Conservation (phyloP, 208 protist genomes). For the Trypanosoma platydactyli region DNA sequence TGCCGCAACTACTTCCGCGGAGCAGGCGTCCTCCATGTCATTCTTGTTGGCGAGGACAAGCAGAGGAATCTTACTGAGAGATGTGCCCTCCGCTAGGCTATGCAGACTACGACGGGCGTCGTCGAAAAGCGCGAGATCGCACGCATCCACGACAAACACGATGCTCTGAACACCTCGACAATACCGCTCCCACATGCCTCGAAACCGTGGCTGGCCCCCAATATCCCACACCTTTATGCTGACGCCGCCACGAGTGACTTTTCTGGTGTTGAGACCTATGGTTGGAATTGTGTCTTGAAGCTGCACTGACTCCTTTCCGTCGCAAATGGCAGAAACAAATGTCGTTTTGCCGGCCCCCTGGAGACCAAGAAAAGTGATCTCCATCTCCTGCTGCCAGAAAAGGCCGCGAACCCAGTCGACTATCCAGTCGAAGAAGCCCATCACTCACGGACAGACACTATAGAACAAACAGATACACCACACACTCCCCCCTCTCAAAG, state of each 20-base stretch:
- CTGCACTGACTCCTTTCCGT: slow-evolving; percentile 28
- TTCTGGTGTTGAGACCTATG: slow-evolving; percentile 94
- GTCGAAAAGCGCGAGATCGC: slow-evolving; percentile 65
- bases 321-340: slow-evolving; percentile 83
- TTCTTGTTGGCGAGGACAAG: slow-evolving; percentile 94
- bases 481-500: neutral
- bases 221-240: slow-evolving; percentile 95
- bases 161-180: slow-evolving; percentile 91
- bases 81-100: slow-evolving; percentile 76
- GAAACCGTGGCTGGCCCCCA: slow-evolving; percentile 89
- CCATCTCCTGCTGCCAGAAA: slow-evolving; percentile 96
- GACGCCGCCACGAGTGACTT: slow-evolving; percentile 89
- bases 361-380: slow-evolving; percentile 92
- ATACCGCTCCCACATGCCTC: slow-evolving; percentile 93
- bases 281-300: slow-evolving; percentile 90
- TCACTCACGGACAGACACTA: slow-evolving; percentile 4
- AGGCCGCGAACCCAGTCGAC: slow-evolving; percentile 38
- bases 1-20: slow-evolving; percentile 58
- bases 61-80: slow-evolving; percentile 83
- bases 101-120: slow-evolving; percentile 60
- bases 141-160: slow-evolving; percentile 90
- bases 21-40: slow-evolving; percentile 67
- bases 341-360: slow-evolving; percentile 93
- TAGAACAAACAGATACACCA: neutral
- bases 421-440: slow-evolving; percentile 24